phyloP scores from a whole-genome alignment of 108 stramenopile species.

The Nitzschia inconspicua region DNA sequence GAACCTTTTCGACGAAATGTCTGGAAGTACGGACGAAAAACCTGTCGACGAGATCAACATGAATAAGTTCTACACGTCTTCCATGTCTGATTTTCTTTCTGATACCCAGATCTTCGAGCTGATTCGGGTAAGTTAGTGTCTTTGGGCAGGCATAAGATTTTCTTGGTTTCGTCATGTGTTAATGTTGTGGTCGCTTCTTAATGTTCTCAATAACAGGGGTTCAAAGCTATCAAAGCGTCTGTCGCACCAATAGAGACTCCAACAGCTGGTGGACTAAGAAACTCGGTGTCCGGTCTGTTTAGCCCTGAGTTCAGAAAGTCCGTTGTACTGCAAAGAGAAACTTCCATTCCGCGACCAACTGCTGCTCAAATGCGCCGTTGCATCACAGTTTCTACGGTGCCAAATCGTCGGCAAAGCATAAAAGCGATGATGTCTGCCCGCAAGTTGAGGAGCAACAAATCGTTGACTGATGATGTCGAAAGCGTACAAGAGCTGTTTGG shows the following conservation, averaged over 20 bases:
- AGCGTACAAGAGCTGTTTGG: too few relatives aligned
- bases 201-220: background rate
- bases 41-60: background rate
- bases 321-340: too few relatives aligned
- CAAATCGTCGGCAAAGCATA: background rate
- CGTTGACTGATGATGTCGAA: too few relatives aligned
- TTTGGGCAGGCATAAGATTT: background rate
- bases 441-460: too few relatives aligned
- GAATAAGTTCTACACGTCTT: slow-evolving; percentile 22
- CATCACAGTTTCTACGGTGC: background rate
- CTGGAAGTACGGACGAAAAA: background rate
- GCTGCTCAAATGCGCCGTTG: background rate
- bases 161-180: background rate
- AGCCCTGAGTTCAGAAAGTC: background rate
- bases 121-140: slow-evolving; percentile 4
- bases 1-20: slow-evolving; percentile 22
- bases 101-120: slow-evolving; percentile 36
- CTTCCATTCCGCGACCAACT: too few relatives aligned
- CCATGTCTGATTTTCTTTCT: slow-evolving; percentile 31
- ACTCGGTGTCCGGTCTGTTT: background rate
- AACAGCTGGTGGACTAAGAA: background rate
- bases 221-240: slow-evolving; percentile 3
- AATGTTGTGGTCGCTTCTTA: background rate
- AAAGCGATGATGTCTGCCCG: background rate
- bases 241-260: background rate